Percentiles rank a stretch among this genome's conserved stretches.
phyloP scores from a whole-genome alignment of 2,329 filamentous ascomycete species.

The Paecilomyces sp. region DNA sequence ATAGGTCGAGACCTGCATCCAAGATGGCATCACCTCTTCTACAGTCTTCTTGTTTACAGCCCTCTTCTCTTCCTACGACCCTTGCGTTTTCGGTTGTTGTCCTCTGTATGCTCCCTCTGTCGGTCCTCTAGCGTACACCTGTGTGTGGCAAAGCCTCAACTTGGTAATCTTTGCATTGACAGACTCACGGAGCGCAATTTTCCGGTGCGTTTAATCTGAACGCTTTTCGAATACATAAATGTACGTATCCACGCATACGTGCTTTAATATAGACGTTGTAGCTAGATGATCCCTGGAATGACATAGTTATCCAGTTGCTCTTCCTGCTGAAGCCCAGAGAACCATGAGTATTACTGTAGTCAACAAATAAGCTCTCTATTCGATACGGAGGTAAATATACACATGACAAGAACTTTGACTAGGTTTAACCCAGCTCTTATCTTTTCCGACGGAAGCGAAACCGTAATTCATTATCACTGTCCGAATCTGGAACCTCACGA shows the following conservation, averaged over 20 bases:
- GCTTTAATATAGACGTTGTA: neutral
- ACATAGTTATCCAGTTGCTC: neutral
- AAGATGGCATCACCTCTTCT: neutral
- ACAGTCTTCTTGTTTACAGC: neutral
- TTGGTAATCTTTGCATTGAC: neutral
- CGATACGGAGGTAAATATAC: neutral
- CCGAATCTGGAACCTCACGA: conserved; percentile 39
- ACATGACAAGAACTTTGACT: neutral
- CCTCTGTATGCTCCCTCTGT: neutral
- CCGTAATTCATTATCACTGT: conserved; percentile 51
- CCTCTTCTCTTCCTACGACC: neutral
- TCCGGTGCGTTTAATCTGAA: neutral
- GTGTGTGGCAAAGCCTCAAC: neutral
- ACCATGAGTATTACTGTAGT: neutral
- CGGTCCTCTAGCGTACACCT: neutral
- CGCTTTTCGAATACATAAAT: neutral
- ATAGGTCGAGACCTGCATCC: neutral
- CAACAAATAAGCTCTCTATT: neutral
- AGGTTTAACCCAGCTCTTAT: conserved; percentile 2
- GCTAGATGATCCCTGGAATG: neutral
- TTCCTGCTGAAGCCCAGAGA: neutral
- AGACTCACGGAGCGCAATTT: neutral
- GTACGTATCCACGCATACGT: neutral
- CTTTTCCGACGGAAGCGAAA: conserved; percentile 48
- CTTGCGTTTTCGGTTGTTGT: neutral